Base-by-base conservation (phyloP, 73 alveolate species). In the Blepharisma japonicum region DNA sequence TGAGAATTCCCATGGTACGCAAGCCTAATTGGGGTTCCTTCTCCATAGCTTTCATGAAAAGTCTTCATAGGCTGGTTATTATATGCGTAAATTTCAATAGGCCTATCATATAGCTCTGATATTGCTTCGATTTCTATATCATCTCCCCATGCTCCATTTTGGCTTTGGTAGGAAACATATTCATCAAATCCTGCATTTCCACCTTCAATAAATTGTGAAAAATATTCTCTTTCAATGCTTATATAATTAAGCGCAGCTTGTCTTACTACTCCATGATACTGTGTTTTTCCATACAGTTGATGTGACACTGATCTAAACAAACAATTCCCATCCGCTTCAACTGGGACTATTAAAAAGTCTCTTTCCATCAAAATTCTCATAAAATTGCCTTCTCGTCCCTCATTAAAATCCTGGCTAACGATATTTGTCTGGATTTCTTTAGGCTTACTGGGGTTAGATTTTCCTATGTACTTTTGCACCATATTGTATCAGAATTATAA, bases 131-230 rank as follows among this genome's bases (percentile, higher is more conserved):
- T 78, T 84, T 97, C 99, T 6, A 97, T 87, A 80, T 97, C 97
- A 77, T 96, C 99, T n/a, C 99, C 99, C 99, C 99, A 97, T 20
- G 87, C 97, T 0, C 98, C 98, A 80, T 85, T 90, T 70, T 86
- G 72, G 27, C 96, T 55, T 86, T 91, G 91, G 81, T 83, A 80
- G 55, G 89, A 82, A 18, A 97, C 76, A 61, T 97, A 97, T 46
- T 84, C 61, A 47, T 95, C 98, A 74, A 97, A 85, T 55, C 72
- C 85, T 39, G 90, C 87, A 55, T 77, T 83, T 20, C 98, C 99
- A 51, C 97, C 99, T 46, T 86, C 96, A 6, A 96, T 89, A 71
- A 93, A 97, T 54, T 93, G 92, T 48, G 84, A 68, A 80, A 89
- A 97, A 82, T 88, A 97, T 21, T 95, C 98, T 79, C 93, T 84